Evolutionary conservation across 2,329 filamentous ascomycete species (phyloP), one percentile per base, ranked within the genome.

Genomic region (Aspergillus ochraceoroseus): DNA sequence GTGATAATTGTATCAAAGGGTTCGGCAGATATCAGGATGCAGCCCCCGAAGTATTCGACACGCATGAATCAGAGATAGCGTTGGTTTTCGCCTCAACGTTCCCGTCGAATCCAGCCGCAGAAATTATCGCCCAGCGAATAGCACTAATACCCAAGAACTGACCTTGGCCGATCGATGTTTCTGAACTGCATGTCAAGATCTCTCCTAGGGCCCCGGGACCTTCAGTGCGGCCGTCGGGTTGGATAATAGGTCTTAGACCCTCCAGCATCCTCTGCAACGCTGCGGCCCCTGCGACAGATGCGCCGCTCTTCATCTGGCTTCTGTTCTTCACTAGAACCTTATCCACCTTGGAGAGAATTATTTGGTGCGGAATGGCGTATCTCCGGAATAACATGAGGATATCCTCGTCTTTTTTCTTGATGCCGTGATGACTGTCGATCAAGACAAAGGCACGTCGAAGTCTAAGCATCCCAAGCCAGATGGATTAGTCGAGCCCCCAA

Each of bases 311-410:
- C 26, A 52, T 63, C 28, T 53, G 56, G 45, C 38, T 54, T 41
- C 44, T 58, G 27, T 47, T 64, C 48, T 62, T 49, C 26, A 55
- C 43, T 28, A 80, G 52, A 9, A 81, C 45, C 44, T 74, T 74
- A 55, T 87, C 82, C 5, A 76, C 71, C 58, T 86, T 86, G 5
- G 74, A 76, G n/a, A 85, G 56, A 11, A 87, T 66, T 11, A 86
- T 65, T 57, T 85, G 81, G 56, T 80, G 78, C 0, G 76, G 69
- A 11, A 85, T 73, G 1, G 72, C 73, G n/a, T 72, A 66, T 31
- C 72, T 50, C 11, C 74, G 67, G 32, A 86, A 69, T 14, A 78
- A 60, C 4, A 68, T 63, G 5, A 87, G 64, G 13, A 85, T 65
- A 26, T 74, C 65, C 19, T 68, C 49, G 55, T 87, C 82, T 2